Conservation (phyloP, 2,329 filamentous ascomycete genomes). For the Colletotrichum coccodes region DNA sequence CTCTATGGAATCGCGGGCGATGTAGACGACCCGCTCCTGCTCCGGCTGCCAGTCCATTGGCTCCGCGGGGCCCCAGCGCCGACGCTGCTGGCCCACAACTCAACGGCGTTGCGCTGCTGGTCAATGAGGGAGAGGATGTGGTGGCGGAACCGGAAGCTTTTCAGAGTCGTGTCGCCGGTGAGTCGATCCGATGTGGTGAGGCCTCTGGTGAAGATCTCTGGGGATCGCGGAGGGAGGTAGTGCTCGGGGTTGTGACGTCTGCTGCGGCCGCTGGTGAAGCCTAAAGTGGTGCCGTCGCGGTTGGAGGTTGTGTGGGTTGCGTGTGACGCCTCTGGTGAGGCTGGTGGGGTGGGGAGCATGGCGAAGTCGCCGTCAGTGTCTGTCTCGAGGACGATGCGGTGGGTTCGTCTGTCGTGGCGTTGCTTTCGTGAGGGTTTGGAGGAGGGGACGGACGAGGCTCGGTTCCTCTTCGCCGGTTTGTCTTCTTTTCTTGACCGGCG, state of each 20-base stretch:
- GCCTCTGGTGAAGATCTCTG: not conserved
- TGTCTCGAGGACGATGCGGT: not conserved
- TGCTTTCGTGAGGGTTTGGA: not conserved
- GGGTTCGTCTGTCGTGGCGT: not conserved
- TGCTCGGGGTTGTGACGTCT: not conserved
- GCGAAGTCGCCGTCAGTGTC: conserved; percentile 22
- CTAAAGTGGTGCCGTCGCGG: not conserved
- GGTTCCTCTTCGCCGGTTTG: not conserved
- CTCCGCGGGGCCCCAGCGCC: conserved; percentile 34
- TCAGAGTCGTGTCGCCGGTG: not conserved
- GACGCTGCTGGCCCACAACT: conserved; percentile 34
- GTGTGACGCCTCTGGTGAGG: not conserved
- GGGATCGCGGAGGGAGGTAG: not conserved
- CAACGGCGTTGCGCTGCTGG: conserved; percentile 25
- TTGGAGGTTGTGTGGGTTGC: not conserved
- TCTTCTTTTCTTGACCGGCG: not conserved
- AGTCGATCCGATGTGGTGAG: too few species aligned
- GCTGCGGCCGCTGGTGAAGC: not conserved
- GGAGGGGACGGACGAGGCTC: not conserved
- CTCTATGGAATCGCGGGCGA: conserved; percentile 26
- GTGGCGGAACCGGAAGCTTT: conserved; percentile 20
- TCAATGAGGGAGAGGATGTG: conserved; percentile 21
- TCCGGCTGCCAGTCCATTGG: conserved; percentile 41
- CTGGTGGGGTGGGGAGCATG: conserved; percentile 17
- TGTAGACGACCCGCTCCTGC: conserved; percentile 33